These are phyloP conservation scores for Dactylonectria estremocensis DNA, from an alignment of 2,329 filamentous ascomycete species.

Conservation along the genomic window DNA sequence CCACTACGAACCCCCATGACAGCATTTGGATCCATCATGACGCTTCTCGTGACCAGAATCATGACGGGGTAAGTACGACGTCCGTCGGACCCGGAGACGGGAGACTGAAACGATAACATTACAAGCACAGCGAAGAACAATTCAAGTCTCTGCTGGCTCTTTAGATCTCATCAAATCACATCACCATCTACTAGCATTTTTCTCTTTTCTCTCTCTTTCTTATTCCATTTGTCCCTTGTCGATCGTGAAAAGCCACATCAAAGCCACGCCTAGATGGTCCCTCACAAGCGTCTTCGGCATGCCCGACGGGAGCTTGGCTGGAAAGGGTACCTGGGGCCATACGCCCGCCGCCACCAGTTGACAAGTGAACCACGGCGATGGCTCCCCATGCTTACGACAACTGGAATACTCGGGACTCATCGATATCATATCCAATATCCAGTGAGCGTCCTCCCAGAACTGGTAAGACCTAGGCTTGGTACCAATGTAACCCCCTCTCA, in stretches of 20 bases:
- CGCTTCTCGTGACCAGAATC: not conserved
- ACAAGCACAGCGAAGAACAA: not conserved
- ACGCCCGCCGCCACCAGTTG: conserved; percentile 18
- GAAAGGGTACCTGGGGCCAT: conserved; percentile 15
- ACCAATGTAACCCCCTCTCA: not conserved
- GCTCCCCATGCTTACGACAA: not conserved
- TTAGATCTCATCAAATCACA: conserved; percentile 13
- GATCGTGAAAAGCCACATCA: conserved; percentile 18
- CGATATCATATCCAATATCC: not conserved
- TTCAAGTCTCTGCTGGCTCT: not conserved
- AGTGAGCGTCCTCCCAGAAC: not conserved
- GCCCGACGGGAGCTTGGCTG: conserved; percentile 21
- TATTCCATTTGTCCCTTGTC: not conserved
- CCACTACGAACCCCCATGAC: conserved; percentile 1
- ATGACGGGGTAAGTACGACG: not conserved
- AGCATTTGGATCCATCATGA: conserved; percentile 1
- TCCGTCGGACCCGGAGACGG: not conserved
- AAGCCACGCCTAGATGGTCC: not conserved
- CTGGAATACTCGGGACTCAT: not conserved
- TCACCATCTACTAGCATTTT: conserved; percentile 5
- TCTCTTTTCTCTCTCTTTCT: not conserved
- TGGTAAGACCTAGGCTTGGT: not conserved
- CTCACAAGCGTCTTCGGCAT: conserved; percentile 15
- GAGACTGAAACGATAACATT: not conserved
- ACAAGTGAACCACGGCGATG: not conserved